Conservation (phyloP, 257 asterid genomes). For the Penstemon newberryi region DNA sequence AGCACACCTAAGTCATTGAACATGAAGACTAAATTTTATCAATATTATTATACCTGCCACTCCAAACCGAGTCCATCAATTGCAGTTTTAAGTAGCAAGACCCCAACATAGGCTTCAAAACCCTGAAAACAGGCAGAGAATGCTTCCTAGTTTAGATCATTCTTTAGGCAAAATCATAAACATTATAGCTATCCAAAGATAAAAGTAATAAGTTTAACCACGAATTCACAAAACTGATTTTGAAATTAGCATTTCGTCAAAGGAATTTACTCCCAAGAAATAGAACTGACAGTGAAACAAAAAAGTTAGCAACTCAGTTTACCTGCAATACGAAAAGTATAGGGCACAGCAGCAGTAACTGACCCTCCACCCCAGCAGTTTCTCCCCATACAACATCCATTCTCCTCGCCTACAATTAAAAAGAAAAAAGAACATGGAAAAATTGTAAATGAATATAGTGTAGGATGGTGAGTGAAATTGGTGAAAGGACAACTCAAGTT, state of each 20-base stretch:
- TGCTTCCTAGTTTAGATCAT: constrained; percentile 9
- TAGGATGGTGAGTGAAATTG: constrained; percentile 5
- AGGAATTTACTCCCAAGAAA: constrained; percentile 5
- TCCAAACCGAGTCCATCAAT: constrained; percentile 64
- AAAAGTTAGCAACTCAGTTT: constrained; percentile 18
- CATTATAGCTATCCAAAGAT: constrained; percentile 17
- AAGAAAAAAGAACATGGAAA: background rate
- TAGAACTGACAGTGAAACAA: background rate
- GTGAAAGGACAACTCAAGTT: constrained; percentile 8
- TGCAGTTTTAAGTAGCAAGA: constrained; percentile 80
- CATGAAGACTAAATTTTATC: constrained; percentile 1
- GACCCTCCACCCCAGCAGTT: constrained; percentile 96
- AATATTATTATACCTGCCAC: constrained; percentile 73
- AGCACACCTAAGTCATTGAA: constrained; percentile 7
- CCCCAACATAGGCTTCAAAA: constrained; percentile 89
- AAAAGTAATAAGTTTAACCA: constrained; percentile 8
- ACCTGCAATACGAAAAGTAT: constrained; percentile 85
- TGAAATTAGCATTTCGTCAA: constrained; percentile 2
- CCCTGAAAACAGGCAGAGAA: constrained; percentile 49
- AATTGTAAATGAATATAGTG: constrained; percentile 14
- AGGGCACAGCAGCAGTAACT: constrained; percentile 70
- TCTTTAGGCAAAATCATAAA: background rate
- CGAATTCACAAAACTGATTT: constrained; percentile 11
- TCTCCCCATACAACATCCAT: constrained; percentile 99
- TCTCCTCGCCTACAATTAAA: constrained; percentile 73